Evolutionary conservation across 1,139 yeast genomes (phyloP), one percentile per base, ranked within the genome.

Genomic region (Kazachstania sp.): DNA sequence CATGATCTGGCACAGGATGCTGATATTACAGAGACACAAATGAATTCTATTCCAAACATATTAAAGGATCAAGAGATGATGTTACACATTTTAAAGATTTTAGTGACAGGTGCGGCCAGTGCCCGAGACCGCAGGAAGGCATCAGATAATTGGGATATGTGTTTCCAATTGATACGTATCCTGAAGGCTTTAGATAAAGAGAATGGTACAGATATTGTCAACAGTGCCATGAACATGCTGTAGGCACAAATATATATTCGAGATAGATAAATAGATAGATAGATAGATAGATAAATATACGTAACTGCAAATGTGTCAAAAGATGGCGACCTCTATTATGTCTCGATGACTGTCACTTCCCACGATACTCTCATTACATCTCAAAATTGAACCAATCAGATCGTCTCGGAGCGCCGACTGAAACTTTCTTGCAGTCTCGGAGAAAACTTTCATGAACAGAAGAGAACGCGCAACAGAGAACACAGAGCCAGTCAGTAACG

Each of bases 141-240:
- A 15, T 68, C 67, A 34, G 77, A 73, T 47, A 57, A 66, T 13
- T 75, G 74, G 70, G 77, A 73, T 34, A 71, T 75, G 51, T 69
- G 75, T 30, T 73, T 74, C 55, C 79, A 75, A 49, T 53, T 75
- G 48, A 57, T 73, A 29, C 60, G 79, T 46, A 72, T 74, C 49
- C 65, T 74, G 50, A 73, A 72, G 49, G 65, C 73, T 9, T 60
- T 75, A 26, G 79, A 74, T 48, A 58, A 51, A 28, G 60, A 60
- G 44, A 61, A 60, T 42, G 50, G 54, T 16, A 58, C 63, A 0
- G 44, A 51, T 4, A 32, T 64, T 37, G 59, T 58, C 2, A 52
- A 56, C 16, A 51, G 54, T 38, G 65, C 66, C 7, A 44, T 61
- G 30, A 49, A 51, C 13, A 47, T 59, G 51, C 38, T 54, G 29